These are phyloP conservation scores for Boletales sp. DNA, from an alignment of 768 basidiomycete species.

Conservation along the genomic window DNA sequence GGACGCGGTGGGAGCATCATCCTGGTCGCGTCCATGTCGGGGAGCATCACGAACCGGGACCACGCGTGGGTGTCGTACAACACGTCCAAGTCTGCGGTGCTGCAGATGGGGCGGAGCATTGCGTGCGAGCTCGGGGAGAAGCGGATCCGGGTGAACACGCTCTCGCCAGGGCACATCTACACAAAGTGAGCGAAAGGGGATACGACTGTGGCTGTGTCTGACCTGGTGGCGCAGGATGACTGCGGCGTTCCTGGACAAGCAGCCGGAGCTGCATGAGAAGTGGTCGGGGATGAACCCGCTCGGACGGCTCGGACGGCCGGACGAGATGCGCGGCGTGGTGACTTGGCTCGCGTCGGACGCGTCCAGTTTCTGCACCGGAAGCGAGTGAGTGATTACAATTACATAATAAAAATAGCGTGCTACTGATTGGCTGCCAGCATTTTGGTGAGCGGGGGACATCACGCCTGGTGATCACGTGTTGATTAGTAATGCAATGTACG, in stretches of 20 bases:
- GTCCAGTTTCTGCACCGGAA: constrained; percentile 75
- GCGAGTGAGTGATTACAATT: constrained; percentile 60
- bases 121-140: constrained; percentile 71
- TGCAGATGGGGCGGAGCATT: constrained; percentile 81
- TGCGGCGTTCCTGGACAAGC: constrained; percentile 60
- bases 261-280: constrained; percentile 59
- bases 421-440: not conserved
- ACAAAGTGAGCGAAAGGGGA: constrained; percentile 45
- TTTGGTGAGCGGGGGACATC: too few species aligned
- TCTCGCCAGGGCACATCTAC: constrained; percentile 77
- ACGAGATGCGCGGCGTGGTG: constrained; percentile 44
- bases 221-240: constrained; percentile 55
- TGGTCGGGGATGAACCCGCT: constrained; percentile 74
- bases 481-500: constrained; percentile 7
- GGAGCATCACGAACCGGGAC: constrained; percentile 72
- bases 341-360: constrained; percentile 74
- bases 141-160: constrained; percentile 67
- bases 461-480: constrained; percentile 10
- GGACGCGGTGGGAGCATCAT: constrained; percentile 52
- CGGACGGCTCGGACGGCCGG: constrained; percentile 52
- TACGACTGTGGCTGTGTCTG: constrained; percentile 8
- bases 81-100: constrained; percentile 70
- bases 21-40: constrained; percentile 60
- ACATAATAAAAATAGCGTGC: too few species aligned
- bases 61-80: constrained; percentile 78